These are phyloP conservation scores for Pneumocystis jirovecii DNA, from an alignment of 1,139 yeast species.

Conservation along the genomic window DNA sequence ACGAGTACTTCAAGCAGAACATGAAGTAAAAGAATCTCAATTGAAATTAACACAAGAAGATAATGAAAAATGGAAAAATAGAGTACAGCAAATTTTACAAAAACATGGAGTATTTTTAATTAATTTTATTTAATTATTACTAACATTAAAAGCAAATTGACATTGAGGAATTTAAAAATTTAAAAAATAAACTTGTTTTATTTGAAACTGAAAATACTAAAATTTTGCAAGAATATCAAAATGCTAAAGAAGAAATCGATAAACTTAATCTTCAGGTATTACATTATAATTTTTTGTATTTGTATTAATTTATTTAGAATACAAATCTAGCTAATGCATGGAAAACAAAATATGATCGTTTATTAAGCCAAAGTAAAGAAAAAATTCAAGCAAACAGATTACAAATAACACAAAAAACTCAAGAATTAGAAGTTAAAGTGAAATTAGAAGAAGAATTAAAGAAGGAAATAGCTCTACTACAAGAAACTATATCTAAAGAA, in stretches of 20 bases:
- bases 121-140: background rate
- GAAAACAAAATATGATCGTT: slow-evolving; percentile 9
- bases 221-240: slow-evolving; percentile 12
- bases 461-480: slow-evolving; percentile 25
- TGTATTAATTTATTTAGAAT: slow-evolving; percentile 14
- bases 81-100: slow-evolving; percentile 35
- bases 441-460: slow-evolving; percentile 20
- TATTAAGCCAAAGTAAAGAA: slow-evolving; percentile 6
- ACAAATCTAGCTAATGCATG: slow-evolving; percentile 12
- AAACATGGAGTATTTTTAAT: slow-evolving; percentile 24
- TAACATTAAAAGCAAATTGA: slow-evolving; percentile 26
- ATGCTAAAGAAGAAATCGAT: slow-evolving; percentile 24
- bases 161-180: slow-evolving; percentile 31
- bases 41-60: slow-evolving; percentile 30
- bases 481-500: slow-evolving; percentile 7
- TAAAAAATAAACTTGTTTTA: slow-evolving; percentile 16
- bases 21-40: slow-evolving; percentile 31
- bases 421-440: slow-evolving; percentile 22
- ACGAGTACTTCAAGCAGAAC: slow-evolving; percentile 26
- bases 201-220: background rate
- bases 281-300: slow-evolving; percentile 22
- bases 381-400: background rate
- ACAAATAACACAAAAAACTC: background rate
- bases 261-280: slow-evolving; percentile 28
- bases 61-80: slow-evolving; percentile 37